These are phyloP conservation scores for Orbilia javanica DNA, from an alignment of 2,329 filamentous ascomycete species.

Conservation along the genomic window DNA sequence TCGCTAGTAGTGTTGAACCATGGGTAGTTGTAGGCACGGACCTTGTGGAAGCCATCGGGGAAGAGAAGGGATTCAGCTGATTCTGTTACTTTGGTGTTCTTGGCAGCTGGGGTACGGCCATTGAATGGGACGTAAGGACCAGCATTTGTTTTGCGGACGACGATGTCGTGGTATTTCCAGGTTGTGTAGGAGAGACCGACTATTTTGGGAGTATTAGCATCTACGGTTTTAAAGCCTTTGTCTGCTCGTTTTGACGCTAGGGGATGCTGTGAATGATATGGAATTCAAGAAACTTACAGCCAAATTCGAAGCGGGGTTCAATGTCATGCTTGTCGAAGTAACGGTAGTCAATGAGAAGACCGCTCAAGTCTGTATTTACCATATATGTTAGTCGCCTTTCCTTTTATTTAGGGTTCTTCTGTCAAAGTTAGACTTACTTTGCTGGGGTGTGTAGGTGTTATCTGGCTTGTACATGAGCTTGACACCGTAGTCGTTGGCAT, in stretches of 20 bases:
- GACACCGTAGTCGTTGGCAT: conserved; percentile 66
- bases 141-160: conserved; percentile 69
- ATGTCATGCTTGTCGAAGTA: conserved; percentile 77
- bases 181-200: conserved; percentile 82
- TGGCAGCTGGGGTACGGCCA: conserved; percentile 69
- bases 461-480: conserved; percentile 56
- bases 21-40: conserved; percentile 75
- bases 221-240: conserved; percentile 3
- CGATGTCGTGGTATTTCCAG: conserved; percentile 79
- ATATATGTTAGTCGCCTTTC: background rate
- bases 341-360: conserved; percentile 84
- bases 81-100: conserved; percentile 73
- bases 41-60: conserved; percentile 71
- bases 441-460: conserved; percentile 54
- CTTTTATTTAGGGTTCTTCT: background rate
- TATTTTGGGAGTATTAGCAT: conserved; percentile 24
- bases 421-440: conserved; percentile 9
- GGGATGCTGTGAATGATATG: conserved; percentile 65
- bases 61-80: conserved; percentile 75
- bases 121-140: conserved; percentile 67
- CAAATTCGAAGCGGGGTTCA: conserved; percentile 83
- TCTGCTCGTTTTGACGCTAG: conserved; percentile 63
- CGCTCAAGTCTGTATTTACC: conserved; percentile 74
- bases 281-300: conserved; percentile 65
- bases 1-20: conserved; percentile 76